Conservation (phyloP, 176 grass and related monocot genomes). For the Tillandsia leiboldiana region DNA sequence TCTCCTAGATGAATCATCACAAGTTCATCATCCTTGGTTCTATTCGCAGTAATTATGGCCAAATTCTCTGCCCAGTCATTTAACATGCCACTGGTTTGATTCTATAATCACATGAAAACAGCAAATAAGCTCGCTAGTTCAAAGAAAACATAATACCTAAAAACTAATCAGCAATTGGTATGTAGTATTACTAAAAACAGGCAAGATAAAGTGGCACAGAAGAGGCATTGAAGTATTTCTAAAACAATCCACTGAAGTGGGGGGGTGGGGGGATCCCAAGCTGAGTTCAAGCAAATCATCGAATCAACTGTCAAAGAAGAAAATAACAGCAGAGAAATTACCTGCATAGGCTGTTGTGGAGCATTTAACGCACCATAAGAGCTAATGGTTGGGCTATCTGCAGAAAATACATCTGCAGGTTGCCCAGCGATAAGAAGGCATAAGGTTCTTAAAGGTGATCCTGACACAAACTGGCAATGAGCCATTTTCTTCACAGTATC, state of each 20-base stretch:
- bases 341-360: conserved; percentile 56
- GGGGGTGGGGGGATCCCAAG: no score
- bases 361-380: conserved; percentile 33
- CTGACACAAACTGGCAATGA: conserved; percentile 60
- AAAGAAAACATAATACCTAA: neutral
- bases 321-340: conserved; percentile 23
- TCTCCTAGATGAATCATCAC: conserved; percentile 94
- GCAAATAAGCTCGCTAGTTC: conserved; percentile 1
- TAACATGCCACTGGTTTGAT: conserved; percentile 49
- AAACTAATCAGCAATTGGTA: neutral
- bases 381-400: conserved; percentile 25
- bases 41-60: conserved; percentile 93
- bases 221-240: no score
- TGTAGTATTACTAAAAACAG: no score
- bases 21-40: conserved; percentile 83
- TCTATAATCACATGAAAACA: conserved; percentile 20
- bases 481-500: conserved; percentile 99
- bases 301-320: neutral
- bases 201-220: no score
- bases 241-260: no score
- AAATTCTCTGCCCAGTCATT: conserved; percentile 99
- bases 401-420: conserved; percentile 84
- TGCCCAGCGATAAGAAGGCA: conserved; percentile 98
- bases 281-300: no score
- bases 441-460: conserved; percentile 82